Evolutionary conservation across 192 early-diverging fungal species (phyloP).

Genomic region (Podila verticillata): DNA sequence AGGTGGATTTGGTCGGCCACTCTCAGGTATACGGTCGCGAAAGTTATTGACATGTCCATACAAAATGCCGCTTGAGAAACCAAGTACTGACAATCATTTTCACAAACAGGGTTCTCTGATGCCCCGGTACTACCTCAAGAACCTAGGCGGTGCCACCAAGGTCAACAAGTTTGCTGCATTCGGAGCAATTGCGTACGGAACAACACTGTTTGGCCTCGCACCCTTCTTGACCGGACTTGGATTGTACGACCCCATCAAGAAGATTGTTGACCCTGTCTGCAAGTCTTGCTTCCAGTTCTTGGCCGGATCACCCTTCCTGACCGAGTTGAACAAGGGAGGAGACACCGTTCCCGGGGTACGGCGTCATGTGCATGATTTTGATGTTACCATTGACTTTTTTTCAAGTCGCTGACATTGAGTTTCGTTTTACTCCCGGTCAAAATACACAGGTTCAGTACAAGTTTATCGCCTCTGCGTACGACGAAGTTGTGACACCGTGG

Average conservation of each 20-base stretch:
- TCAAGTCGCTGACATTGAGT: too few species aligned
- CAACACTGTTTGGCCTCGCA: not conserved
- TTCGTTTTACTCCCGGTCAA: too few species aligned
- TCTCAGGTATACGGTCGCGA: not conserved
- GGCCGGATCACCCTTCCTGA: slow-evolving; percentile 12
- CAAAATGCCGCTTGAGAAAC: too few species aligned
- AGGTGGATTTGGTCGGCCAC: not conserved
- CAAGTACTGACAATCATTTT: too few species aligned
- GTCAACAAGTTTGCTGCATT: slow-evolving; percentile 40
- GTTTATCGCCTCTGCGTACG: slow-evolving; percentile 29
- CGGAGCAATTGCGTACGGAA: slow-evolving; percentile 32
- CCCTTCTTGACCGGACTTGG: not conserved
- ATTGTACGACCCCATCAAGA: slow-evolving; percentile 23
- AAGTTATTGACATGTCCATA: too few species aligned
- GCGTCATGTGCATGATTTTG: slow-evolving; percentile 39
- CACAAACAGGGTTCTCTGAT: slow-evolving; percentile 30
- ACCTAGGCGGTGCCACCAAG: slow-evolving; percentile 32
- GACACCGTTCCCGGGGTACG: slow-evolving; percentile 51
- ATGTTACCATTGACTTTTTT: too few species aligned
- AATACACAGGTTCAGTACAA: too few species aligned
- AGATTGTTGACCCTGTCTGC: slow-evolving; percentile 40
- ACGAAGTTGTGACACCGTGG: slow-evolving; percentile 46
- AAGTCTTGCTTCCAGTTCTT: slow-evolving; percentile 45
- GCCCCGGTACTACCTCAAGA: slow-evolving; percentile 41
- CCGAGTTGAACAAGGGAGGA: slow-evolving; percentile 31